phyloP scores from a whole-genome alignment of 495 filamentous ascomycete genomes.

The Aspergillus cavernicola region DNA sequence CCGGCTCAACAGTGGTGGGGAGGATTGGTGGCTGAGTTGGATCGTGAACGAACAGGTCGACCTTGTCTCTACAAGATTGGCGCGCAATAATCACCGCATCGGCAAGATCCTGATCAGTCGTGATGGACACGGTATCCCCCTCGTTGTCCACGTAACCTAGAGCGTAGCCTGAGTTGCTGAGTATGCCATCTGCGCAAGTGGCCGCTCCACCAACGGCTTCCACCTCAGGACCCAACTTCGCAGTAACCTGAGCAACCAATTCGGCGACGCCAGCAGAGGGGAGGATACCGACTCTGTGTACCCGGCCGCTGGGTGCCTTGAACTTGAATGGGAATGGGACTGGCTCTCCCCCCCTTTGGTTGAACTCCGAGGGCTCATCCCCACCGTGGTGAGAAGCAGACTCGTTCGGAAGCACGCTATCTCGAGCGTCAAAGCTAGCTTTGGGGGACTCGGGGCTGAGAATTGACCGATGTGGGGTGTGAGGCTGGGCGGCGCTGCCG shows the following conservation, averaged over 20 bases:
- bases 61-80: conserved; percentile 76
- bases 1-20: conserved; percentile 61
- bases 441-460: conserved; percentile 74
- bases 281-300: conserved; percentile 85
- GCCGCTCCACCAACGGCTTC: conserved; percentile 82
- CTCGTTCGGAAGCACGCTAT: conserved; percentile 87
- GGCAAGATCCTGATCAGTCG: conserved; percentile 86
- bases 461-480: conserved; percentile 60
- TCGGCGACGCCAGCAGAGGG: conserved; percentile 77
- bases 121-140: conserved; percentile 96
- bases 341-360: conserved; percentile 60
- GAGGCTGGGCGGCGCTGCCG: conserved; percentile 64
- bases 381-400: conserved; percentile 89
- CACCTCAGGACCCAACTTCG: conserved; percentile 84
- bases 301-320: conserved; percentile 93
- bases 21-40: conserved; percentile 76
- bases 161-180: conserved; percentile 80
- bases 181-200: conserved; percentile 66
- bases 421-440: conserved; percentile 58
- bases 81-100: conserved; percentile 86
- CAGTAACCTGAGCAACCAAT: conserved; percentile 71
- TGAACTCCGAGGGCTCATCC: conserved; percentile 66
- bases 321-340: conserved; percentile 96
- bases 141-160: conserved; percentile 97
- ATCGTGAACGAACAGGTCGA: conserved; percentile 96